These are phyloP conservation scores for Thuidium tamariscinum DNA, from an alignment of 225 moss, liverwort and hornwort genomes.

Conservation along the genomic window DNA sequence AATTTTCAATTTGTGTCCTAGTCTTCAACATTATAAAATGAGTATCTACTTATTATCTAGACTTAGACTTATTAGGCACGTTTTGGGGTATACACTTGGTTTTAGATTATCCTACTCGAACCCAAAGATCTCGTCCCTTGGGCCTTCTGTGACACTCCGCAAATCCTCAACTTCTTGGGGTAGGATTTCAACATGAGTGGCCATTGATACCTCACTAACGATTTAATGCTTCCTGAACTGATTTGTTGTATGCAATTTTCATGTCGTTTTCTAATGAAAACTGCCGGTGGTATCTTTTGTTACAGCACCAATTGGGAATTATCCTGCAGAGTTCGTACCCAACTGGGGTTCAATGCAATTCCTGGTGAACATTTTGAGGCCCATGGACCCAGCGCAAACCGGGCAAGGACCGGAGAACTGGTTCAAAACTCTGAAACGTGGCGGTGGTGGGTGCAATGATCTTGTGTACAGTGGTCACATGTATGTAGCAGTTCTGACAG, in stretches of 20 bases:
- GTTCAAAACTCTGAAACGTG: conserved; percentile 84
- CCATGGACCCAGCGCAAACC: conserved; percentile 59
- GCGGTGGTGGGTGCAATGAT: conserved; percentile 95
- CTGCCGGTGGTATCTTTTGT: neutral
- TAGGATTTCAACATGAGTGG: neutral
- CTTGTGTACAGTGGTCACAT: conserved; percentile 94
- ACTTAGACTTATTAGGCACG: neutral
- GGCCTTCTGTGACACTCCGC: neutral
- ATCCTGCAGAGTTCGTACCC: conserved; percentile 75
- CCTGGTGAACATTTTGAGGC: conserved; percentile 84
- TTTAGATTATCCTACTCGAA: neutral
- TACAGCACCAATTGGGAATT: conserved; percentile 57
- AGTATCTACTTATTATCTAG: neutral
- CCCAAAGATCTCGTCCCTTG: neutral
- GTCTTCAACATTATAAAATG: neutral
- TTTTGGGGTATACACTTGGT: neutral
- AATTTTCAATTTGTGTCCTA: neutral
- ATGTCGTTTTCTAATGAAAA: neutral
- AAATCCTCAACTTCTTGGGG: neutral
- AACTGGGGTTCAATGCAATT: conserved; percentile 91
- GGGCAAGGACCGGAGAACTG: conserved; percentile 55
- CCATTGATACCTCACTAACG: neutral
- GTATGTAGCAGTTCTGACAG: conserved; percentile 83
- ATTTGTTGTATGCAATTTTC: neutral
- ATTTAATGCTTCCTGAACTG: neutral